Evolutionary conservation across 352 stramenopile species (phyloP).

Genomic region (Thalassiosira livingstoniorum): DNA sequence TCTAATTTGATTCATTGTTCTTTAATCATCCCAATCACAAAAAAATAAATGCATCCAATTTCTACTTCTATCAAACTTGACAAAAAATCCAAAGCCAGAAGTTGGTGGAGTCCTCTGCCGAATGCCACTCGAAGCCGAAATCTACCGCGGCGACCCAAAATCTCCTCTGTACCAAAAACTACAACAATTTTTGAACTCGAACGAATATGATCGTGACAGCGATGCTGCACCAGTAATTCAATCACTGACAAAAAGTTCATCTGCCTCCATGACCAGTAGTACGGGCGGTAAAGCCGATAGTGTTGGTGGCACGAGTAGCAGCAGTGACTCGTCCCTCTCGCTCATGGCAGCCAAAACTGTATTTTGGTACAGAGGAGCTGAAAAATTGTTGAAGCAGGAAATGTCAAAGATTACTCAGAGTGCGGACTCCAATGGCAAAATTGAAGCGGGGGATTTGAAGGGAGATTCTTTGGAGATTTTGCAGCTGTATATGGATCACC

Average conservation of each 20-base stretch:
- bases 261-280: background rate
- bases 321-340: constrained; percentile 32
- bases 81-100: constrained; percentile 68
- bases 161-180: constrained; percentile 62
- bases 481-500: constrained; percentile 73
- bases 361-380: constrained; percentile 56
- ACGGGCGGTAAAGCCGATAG: background rate
- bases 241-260: background rate
- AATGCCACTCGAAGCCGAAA: constrained; percentile 80
- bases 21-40: too few species aligned
- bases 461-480: constrained; percentile 65
- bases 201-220: constrained; percentile 22
- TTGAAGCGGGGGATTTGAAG: constrained; percentile 56
- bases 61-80: too few species aligned
- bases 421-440: constrained; percentile 61
- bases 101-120: constrained; percentile 78
- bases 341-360: constrained; percentile 35
- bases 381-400: constrained; percentile 62
- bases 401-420: constrained; percentile 56
- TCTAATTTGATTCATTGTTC: too few species aligned
- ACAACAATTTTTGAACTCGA: constrained; percentile 37
- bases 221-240: constrained; percentile 2
- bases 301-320: constrained; percentile 9
- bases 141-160: constrained; percentile 70
- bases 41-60: too few species aligned